Evolutionary conservation across 768 basidiomycete genomes (phyloP).

Genomic region (Leucosporidium scottii): DNA sequence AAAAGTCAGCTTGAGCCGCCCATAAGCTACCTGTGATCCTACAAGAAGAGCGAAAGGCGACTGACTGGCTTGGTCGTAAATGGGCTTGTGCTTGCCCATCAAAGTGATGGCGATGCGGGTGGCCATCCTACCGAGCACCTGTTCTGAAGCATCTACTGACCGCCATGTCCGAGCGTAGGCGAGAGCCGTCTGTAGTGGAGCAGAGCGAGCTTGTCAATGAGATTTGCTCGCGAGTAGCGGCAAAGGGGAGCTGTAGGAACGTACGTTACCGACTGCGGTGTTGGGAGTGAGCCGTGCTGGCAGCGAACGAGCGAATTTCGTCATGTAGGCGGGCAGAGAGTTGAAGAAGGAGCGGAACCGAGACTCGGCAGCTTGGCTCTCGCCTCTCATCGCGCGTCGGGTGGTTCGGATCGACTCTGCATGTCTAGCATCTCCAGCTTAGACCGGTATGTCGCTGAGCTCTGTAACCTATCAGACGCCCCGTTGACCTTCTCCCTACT

Average conservation of each 20-base stretch:
- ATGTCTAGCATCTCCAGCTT: slow-evolving; percentile 13
- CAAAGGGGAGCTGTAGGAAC: too few species aligned
- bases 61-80: slow-evolving; percentile 84
- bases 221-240: too few species aligned
- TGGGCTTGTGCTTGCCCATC: slow-evolving; percentile 99
- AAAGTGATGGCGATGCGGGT: slow-evolving; percentile 87
- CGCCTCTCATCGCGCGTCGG: too few species aligned
- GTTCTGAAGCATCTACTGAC: slow-evolving; percentile 80
- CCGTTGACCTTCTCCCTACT: background rate
- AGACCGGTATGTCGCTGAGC: slow-evolving; percentile 3
- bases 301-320: too few species aligned
- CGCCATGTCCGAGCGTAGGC: slow-evolving; percentile 96
- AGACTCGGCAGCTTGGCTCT: too few species aligned
- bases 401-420: too few species aligned
- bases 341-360: too few species aligned
- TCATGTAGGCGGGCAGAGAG: too few species aligned
- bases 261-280: too few species aligned
- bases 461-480: background rate
- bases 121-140: slow-evolving; percentile 89
- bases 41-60: slow-evolving; percentile 10
- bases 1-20: background rate
- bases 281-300: too few species aligned
- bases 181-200: slow-evolving; percentile 65
- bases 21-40: too few species aligned
- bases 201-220: too few species aligned